Percentiles rank a stretch among this genome's conserved stretches.
Conservation (phyloP, 164 flowering plant species). For the Umbellularia californica region DNA sequence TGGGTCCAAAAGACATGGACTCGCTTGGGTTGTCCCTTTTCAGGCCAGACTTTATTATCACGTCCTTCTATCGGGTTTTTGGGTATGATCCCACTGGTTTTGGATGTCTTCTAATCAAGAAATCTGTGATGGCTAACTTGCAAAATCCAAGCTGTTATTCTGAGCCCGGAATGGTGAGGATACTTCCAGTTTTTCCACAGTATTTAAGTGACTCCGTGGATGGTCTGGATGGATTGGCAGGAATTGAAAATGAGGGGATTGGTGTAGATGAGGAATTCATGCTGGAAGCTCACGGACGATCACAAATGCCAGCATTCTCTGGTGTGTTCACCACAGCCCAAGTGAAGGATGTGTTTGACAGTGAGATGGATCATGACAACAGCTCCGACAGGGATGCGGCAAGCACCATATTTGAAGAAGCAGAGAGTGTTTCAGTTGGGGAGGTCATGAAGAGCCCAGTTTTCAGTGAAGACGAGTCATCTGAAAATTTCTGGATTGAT, state of each 20-base stretch:
- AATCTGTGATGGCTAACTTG: slow-evolving; percentile 61
- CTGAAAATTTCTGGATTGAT: slow-evolving; percentile 66
- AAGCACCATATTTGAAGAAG: slow-evolving; percentile 66
- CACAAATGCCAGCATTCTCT: slow-evolving; percentile 67
- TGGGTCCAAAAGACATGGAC: slow-evolving; percentile 96
- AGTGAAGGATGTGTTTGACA: slow-evolving; percentile 66
- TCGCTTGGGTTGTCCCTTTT: slow-evolving; percentile 82
- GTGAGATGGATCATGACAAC: slow-evolving; percentile 62
- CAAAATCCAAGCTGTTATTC: slow-evolving; percentile 48
- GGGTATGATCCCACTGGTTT: slow-evolving; percentile 89
- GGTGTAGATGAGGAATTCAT: slow-evolving; percentile 28
- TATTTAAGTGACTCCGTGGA: slow-evolving; percentile 65
- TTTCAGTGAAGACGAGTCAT: slow-evolving; percentile 65
- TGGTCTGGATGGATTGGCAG: slow-evolving; percentile 41
- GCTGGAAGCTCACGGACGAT: slow-evolving; percentile 30
- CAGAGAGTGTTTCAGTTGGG: slow-evolving; percentile 57
- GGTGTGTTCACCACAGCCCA: slow-evolving; percentile 62
- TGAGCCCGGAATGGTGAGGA: slow-evolving; percentile 74
- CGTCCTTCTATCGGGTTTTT: slow-evolving; percentile 80
- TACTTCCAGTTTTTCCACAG: slow-evolving; percentile 53
- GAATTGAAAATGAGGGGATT: slow-evolving; percentile 31
- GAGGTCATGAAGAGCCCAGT: slow-evolving; percentile 73
- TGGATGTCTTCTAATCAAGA: slow-evolving; percentile 81
- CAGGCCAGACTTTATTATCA: slow-evolving; percentile 79
- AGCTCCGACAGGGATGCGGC: slow-evolving; percentile 65